Base-by-base conservation (phyloP, 768 basidiomycete species). In the Clavaria fumosa region DNA sequence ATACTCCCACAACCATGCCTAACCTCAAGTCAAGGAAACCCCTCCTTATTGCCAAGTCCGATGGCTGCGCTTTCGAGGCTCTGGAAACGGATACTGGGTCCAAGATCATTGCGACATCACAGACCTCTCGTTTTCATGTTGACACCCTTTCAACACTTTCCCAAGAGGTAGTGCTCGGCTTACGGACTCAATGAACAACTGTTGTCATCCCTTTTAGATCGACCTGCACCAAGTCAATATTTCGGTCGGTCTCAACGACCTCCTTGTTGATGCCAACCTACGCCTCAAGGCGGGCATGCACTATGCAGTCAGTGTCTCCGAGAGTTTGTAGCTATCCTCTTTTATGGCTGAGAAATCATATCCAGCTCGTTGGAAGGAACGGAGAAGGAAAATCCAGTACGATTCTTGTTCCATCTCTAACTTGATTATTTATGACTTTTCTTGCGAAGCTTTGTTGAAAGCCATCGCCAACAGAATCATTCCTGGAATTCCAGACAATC, bases 181-280 rank as follows among this genome's bases (percentile, higher is more conserved):
- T 28, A 28, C 26, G 14, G 9, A 28, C 26, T 28, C 26, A 14
- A 28, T 28, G 9, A 28, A 28, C 9, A 28, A 28, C n/a, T n/a
- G n/a, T 28, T 9, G 9, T 28, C 9, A 28, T 28, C 34, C 15
- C 6, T 23, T 17, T 2, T 30, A 39, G 38, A 33, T 71, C 22
- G 68, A 70, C 41, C 50, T 70, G 11, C 55, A 61, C 21, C 57
- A 47, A 23, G 60, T 71, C n/a, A 59, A 47, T 7, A 56, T 71
- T 22, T 40, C 58, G 5, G 54, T 70, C 12, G 67, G 63, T 9
- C 50, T 59, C 20, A 47, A 44, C 5, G 68, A 70, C 24, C 44
- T 70, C 18, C 41, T 70, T 7, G 42, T 47, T 7, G 59, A 62
- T 31, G 54, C 54, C 20, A 51, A 61, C 38, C 45, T 72, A 2